Evolutionary conservation across 2,329 filamentous ascomycete genomes (phyloP).

Genomic region (Epichloe brachyelytri): DNA sequence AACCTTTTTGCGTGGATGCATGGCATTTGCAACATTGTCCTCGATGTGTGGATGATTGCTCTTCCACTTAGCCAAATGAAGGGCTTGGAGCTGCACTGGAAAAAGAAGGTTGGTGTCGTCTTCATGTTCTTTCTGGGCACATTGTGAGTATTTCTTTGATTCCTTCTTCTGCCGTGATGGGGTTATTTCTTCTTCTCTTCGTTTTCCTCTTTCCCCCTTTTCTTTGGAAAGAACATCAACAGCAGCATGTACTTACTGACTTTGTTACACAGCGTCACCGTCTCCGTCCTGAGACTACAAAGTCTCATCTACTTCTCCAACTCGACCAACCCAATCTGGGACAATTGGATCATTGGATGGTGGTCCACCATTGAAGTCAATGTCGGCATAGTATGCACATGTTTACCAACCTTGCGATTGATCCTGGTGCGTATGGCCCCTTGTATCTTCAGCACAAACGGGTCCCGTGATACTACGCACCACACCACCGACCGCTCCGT

Average conservation of each 20-base stretch:
- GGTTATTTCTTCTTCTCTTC: not conserved
- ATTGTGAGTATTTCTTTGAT: constrained; percentile 1
- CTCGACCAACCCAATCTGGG: constrained; percentile 4
- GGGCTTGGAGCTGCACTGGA: constrained; percentile 2
- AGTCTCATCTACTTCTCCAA: constrained; percentile 5
- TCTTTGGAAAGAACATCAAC: too few relatives aligned
- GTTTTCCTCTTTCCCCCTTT: too few relatives aligned
- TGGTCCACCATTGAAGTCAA: constrained; percentile 7
- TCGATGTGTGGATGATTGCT: constrained; percentile 6
- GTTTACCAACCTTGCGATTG: constrained; percentile 4
- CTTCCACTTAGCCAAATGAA: constrained; percentile 6
- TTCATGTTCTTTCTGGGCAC: constrained; percentile 6
- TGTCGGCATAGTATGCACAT: constrained; percentile 5
- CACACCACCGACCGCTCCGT: not conserved
- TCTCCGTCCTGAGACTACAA: constrained; percentile 4
- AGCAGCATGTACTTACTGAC: not conserved
- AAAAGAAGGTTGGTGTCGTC: constrained; percentile 5
- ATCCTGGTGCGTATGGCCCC: constrained; percentile 4
- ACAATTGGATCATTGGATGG: constrained; percentile 3
- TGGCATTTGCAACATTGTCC: not conserved
- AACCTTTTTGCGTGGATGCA: constrained; percentile 5
- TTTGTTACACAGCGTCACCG: constrained; percentile 3
- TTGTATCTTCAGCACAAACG: constrained; percentile 1
- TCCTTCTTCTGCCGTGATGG: too few relatives aligned
- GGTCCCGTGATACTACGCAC: not conserved